A percentile compares a stretch with the other conserved stretches of the same genome.
These are phyloP conservation scores for Batrachochytrium dendrobatidis DNA, from an alignment of 371 early-diverging fungal species.

Conservation along the genomic window DNA sequence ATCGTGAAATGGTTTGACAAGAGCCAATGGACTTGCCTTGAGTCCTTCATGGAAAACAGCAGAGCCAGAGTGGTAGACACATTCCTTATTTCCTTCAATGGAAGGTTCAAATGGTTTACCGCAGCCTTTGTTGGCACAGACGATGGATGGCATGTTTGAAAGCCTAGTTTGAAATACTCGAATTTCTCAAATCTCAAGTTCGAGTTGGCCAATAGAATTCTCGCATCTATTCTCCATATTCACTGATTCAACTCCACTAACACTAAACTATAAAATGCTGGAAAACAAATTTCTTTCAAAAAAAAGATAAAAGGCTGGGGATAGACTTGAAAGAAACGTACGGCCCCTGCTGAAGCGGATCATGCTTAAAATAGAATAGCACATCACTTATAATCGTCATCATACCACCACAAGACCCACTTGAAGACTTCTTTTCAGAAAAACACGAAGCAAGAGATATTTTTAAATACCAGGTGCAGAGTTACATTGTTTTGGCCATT, in stretches of 20 bases:
- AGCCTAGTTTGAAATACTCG: too few relatives aligned
- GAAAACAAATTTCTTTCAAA: background rate
- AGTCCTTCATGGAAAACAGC: conserved; percentile 88
- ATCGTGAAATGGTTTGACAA: background rate
- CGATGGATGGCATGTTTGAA: conserved; percentile 2
- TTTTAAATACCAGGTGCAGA: background rate
- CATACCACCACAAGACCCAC: too few relatives aligned
- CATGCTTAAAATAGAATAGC: too few relatives aligned
- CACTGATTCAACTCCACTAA: too few relatives aligned
- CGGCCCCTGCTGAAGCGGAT: too few relatives aligned
- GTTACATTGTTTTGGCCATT: conserved; percentile 27
- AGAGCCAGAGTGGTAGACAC: conserved; percentile 54
- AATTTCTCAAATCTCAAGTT: too few relatives aligned
- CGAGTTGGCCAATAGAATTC: too few relatives aligned
- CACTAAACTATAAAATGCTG: background rate
- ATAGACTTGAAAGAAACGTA: too few relatives aligned
- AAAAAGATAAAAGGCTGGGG: background rate
- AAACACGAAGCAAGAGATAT: background rate
- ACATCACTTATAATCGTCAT: too few relatives aligned
- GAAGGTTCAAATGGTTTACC: conserved; percentile 65
- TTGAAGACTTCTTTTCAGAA: too few relatives aligned
- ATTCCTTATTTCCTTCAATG: conserved; percentile 58
- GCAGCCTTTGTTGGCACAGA: conserved; percentile 63
- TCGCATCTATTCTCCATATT: too few relatives aligned
- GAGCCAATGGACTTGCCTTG: conserved; percentile 17